Base-by-base conservation (phyloP, 169 alveolate species). In the Plasmodium vivax region DNA sequence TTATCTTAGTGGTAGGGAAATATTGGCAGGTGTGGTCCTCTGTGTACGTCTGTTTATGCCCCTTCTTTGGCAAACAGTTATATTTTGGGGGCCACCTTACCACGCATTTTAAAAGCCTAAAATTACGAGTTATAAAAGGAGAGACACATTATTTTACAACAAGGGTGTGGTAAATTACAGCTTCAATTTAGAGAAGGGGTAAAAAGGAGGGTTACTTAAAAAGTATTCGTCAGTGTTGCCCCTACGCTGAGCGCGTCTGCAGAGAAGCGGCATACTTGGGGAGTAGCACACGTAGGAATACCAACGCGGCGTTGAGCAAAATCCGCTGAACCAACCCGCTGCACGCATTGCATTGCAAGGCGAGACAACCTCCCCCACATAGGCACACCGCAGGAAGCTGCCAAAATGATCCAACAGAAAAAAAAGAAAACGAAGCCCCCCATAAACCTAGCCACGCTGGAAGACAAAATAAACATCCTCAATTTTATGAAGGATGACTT, bases 401-500 rank as follows among this genome's bases (percentile, higher is more conserved):
- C 16, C n/a, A 83, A 83, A 23, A 87, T 87, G 93, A 54, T 8
- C 41, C 80, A 87, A 9, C 75, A 77, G 71, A 75, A 87, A 58
- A 87, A 87, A 41, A 54, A 79, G 19, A 87, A 75, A 75, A n/a
- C 81, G 12, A 75, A 75, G 14, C 58, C 38, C 19, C 87, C 82
- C 34, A 74, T 77, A 75, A 75, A 87, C 81, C 19, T 87, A 54
- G 82, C 51, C 19, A 79, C 30, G n/a, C 73, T 87, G 36, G 93
- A 87, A 51, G 71, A 87, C 34, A 87, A 87, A 58, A 75, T 87
- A 87, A 62, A 87, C 30, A 77, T 87, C 34, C 68, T 87, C 36
- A 77, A 77, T 58, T 87, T 75, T 77, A 87, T 87, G 87, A 87
- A 87, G 81, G 71, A 75, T 87, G 87, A 87, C n/a, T 87, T 87